phyloP scores from a whole-genome alignment of 2,329 filamentous ascomycete species.

The Bisporella sp. region DNA sequence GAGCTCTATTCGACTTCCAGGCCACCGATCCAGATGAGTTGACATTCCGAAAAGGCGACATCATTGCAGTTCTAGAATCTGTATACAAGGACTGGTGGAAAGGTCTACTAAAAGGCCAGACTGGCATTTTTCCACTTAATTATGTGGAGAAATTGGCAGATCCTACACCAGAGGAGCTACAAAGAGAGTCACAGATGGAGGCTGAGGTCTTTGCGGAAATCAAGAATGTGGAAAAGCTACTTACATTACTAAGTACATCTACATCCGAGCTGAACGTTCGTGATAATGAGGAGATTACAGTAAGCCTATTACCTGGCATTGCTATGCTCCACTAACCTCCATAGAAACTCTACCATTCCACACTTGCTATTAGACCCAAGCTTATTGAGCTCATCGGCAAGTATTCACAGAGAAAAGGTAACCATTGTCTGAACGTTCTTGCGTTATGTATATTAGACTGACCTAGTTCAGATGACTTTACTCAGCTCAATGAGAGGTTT shows the following conservation, averaged over 20 bases:
- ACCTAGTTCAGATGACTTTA: slow-evolving; percentile 74
- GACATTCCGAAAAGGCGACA: slow-evolving; percentile 92
- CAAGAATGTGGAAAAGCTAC: slow-evolving; percentile 71
- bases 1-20: slow-evolving; percentile 89
- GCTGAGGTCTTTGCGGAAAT: slow-evolving; percentile 70
- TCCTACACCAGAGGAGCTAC: slow-evolving; percentile 87
- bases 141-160: slow-evolving; percentile 97
- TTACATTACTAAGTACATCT: slow-evolving; percentile 85
- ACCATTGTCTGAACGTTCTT: slow-evolving; percentile 5
- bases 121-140: slow-evolving; percentile 95
- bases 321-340: slow-evolving; percentile 23
- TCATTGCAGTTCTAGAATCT: slow-evolving; percentile 94
- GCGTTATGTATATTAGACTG: slow-evolving; percentile 6
- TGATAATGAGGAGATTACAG: slow-evolving; percentile 95
- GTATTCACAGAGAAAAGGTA: slow-evolving; percentile 98
- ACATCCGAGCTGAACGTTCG: slow-evolving; percentile 73
- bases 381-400: slow-evolving; percentile 97
- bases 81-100: slow-evolving; percentile 99
- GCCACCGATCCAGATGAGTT: slow-evolving; percentile 92
- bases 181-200: slow-evolving; percentile 95
- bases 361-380: slow-evolving; percentile 89
- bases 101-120: slow-evolving; percentile 86
- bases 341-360: slow-evolving; percentile 81
- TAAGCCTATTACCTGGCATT: slow-evolving; percentile 30
- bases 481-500: slow-evolving; percentile 97